Base-by-base conservation (phyloP, 108 stramenopile genomes). In the Conticribra guillardii region DNA sequence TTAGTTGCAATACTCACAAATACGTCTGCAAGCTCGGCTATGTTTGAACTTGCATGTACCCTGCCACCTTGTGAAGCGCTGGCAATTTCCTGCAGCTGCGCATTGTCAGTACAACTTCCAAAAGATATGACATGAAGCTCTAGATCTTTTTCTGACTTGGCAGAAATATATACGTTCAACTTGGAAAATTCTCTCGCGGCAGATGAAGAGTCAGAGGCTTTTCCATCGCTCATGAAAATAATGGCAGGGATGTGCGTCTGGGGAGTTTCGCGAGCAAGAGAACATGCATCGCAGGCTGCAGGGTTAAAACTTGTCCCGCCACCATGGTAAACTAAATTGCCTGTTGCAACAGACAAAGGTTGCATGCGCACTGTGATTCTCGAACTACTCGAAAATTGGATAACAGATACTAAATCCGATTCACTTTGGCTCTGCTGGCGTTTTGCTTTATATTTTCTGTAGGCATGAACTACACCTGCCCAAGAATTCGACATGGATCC, bases 171-270 rank as follows among this genome's bases (percentile, higher is more conserved):
- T 15, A 15, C 37, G 28, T 82, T 82, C 48, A 84, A 34, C n/a
- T 58, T 2, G 3, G 76, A 54, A 60, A 87, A 84, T 26, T 71
- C 71, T 24, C 54, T 48, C 4, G 83, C 76, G 45, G 86, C 83
- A 8, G 55, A 48, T 4, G 51, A 27, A 31, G 86, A 71, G 69
- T 87, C 86, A 41, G 26, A 1, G 41, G 86, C 65, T 44, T 23
- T 47, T 2, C 86, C 86, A 56, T 87, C 86, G 56, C 86, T 87
- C 86, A 87, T 87, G 52, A 87, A 87, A n/a, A 87, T 72, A 44
- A 87, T 56, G 21, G 71, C 56, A 15, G 83, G 81, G 24, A 53
- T 45, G 62, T 83, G 83, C 4, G 84, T 63, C 0, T 22, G 9
- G 4, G 86, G 84, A 37, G 82, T 80, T 9, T 55, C 17, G 7